Evolutionary conservation across 169 alveolate species (phyloP).

Genomic region (Eimeria falciformis): DNA sequence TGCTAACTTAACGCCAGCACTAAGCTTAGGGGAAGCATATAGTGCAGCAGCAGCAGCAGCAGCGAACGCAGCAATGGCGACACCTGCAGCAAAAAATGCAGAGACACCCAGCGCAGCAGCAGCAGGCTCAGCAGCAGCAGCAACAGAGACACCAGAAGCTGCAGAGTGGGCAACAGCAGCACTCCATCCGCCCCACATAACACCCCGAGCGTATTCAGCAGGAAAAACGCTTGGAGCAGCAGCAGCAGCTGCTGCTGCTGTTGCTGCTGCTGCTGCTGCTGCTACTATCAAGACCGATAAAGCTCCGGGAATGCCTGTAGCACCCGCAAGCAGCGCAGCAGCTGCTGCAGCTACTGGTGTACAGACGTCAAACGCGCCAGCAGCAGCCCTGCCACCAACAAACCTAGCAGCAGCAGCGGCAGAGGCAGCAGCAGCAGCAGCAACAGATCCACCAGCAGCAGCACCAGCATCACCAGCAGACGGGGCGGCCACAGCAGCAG

Average conservation of each 20-base stretch:
- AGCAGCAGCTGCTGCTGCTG: neutral
- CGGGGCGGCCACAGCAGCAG: neutral
- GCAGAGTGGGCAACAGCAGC: neutral
- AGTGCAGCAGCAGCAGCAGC: neutral
- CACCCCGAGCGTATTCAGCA: no score
- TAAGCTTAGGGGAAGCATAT: neutral
- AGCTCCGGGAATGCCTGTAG: neutral
- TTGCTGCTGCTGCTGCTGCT: neutral
- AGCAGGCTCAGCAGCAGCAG: slow-evolving; percentile 13
- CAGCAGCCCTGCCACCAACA: neutral
- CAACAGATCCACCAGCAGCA: slow-evolving; percentile 2
- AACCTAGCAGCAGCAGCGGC: neutral
- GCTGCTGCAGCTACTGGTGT: neutral
- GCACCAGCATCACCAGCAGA: neutral
- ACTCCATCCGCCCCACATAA: neutral
- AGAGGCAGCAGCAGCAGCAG: slow-evolving; percentile 20
- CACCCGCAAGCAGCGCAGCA: neutral
- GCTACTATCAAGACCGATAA: neutral
- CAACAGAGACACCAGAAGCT: neutral
- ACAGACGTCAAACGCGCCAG: neutral
- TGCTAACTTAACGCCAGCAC: neutral
- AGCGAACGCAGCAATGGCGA: neutral
- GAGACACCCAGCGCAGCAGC: neutral
- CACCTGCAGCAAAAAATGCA: neutral
- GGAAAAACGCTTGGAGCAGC: no score